phyloP scores from a whole-genome alignment of 495 filamentous ascomycete genomes.

The Trichocladium antarcticum region DNA sequence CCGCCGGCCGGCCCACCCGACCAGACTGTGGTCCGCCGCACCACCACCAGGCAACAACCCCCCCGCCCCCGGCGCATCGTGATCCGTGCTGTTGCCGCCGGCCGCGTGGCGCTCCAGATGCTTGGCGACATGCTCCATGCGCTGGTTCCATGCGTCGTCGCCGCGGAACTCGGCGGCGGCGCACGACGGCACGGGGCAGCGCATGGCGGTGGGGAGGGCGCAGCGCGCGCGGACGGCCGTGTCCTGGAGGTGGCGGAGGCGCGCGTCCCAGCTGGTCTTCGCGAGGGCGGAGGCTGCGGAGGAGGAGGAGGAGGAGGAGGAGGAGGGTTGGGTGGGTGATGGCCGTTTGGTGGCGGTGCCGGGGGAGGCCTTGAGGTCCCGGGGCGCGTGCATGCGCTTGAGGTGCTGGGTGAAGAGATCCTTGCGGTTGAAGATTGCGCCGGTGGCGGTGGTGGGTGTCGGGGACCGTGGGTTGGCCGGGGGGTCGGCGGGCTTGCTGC shows the following conservation, averaged over 20 bases:
- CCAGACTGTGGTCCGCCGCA: constrained; percentile 27
- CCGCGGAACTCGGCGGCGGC: constrained; percentile 44
- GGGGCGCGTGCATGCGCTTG: constrained; percentile 67
- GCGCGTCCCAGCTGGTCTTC: constrained; percentile 28
- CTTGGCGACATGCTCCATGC: constrained; percentile 85
- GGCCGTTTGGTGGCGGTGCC: not conserved
- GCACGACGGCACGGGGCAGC: constrained; percentile 56
- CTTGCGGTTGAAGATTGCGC: constrained; percentile 72
- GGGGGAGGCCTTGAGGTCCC: constrained; percentile 17
- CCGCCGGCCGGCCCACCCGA: constrained; percentile 35
- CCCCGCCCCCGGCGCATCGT: constrained; percentile 3
- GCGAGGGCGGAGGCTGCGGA: constrained; percentile 2
- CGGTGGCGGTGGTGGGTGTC: not conserved
- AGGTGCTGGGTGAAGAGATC: constrained; percentile 87
- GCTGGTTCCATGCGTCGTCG: constrained; percentile 57
- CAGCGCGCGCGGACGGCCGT: constrained; percentile 52
- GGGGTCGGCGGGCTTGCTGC: constrained; percentile 33
- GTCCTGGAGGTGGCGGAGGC: constrained; percentile 40
- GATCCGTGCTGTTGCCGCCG: constrained; percentile 6
- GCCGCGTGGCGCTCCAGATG: constrained; percentile 54
- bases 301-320: not conserved
- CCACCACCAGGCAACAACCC: constrained; percentile 35
- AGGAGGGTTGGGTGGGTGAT: not conserved
- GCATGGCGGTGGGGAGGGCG: constrained; percentile 47
- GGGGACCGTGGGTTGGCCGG: constrained; percentile 10